Conservation (phyloP, 768 basidiomycete species). For the Hygrophoropsis aurantiaca region DNA sequence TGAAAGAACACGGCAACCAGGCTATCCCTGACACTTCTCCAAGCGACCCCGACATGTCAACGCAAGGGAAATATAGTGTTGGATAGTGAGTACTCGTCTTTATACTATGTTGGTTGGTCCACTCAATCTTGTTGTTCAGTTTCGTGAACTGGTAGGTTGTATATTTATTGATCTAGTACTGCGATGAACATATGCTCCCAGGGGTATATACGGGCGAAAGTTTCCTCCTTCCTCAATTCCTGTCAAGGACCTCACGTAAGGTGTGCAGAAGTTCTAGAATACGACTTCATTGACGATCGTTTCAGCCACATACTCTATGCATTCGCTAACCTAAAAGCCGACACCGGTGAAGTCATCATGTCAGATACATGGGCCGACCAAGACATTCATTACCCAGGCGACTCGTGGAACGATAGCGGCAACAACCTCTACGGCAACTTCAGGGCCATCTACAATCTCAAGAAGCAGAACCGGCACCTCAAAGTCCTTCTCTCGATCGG, state of each 20-base stretch:
- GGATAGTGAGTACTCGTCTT: slow-evolving; percentile 63
- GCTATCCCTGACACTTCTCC: slow-evolving; percentile 2
- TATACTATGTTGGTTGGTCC: neutral
- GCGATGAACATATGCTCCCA: slow-evolving; percentile 20
- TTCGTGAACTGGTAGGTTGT: slow-evolving; percentile 71
- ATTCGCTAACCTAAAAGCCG: slow-evolving; percentile 84
- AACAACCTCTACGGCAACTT: slow-evolving; percentile 94
- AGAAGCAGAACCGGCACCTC: slow-evolving; percentile 80
- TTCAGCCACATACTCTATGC: slow-evolving; percentile 86
- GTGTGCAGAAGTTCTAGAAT: slow-evolving; percentile 8
- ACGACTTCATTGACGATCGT: slow-evolving; percentile 6
- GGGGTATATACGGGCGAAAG: slow-evolving; percentile 96
- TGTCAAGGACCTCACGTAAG: slow-evolving; percentile 80
- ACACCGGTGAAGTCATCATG: slow-evolving; percentile 82
- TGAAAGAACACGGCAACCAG: slow-evolving; percentile 15
- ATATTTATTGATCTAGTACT: neutral
- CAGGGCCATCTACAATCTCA: slow-evolving; percentile 89
- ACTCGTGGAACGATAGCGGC: slow-evolving; percentile 91
- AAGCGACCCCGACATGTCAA: slow-evolving; percentile 34
- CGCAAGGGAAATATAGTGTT: slow-evolving; percentile 67
- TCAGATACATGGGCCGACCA: slow-evolving; percentile 95
- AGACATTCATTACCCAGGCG: slow-evolving; percentile 94
- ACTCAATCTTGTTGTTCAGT: slow-evolving; percentile 34
- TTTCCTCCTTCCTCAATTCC: slow-evolving; percentile 88
- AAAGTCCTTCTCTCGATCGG: slow-evolving; percentile 88